Evolutionary conservation across 2,329 filamentous ascomycete species (phyloP).

Genomic region (Colletotrichum sp.): DNA sequence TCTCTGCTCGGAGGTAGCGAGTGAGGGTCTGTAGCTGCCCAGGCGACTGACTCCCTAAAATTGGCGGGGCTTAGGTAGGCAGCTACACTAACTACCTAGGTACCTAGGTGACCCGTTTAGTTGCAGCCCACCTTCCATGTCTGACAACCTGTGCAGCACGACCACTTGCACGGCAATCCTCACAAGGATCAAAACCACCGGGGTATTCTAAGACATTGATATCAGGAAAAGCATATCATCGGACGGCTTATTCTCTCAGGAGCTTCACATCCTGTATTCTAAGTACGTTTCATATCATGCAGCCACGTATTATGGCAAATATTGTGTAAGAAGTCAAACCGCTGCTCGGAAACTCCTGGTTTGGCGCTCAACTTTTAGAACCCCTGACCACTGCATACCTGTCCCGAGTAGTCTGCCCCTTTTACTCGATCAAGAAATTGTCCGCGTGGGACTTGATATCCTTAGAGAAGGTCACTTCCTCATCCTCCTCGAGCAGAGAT

Average conservation of each 20-base stretch:
- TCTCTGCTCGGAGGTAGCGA: no score
- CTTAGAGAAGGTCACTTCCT: slow-evolving; percentile 83
- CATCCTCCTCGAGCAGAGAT: slow-evolving; percentile 73
- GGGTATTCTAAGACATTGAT: not conserved
- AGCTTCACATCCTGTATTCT: not conserved
- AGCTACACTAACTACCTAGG: no score
- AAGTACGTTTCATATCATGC: slow-evolving; percentile 20
- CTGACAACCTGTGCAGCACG: no score
- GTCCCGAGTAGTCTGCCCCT: slow-evolving; percentile 6
- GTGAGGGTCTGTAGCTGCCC: not conserved
- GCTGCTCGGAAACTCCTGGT: slow-evolving; percentile 17
- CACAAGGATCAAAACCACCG: not conserved
- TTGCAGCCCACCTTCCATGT: no score
- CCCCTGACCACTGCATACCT: not conserved
- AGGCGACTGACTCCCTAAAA: no score
- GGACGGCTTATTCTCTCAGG: slow-evolving; percentile 5
- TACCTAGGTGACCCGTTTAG: no score
- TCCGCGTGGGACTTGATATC: slow-evolving; percentile 80
- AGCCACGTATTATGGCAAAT: slow-evolving; percentile 6
- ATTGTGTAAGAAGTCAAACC: slow-evolving; percentile 13
- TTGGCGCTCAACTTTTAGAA: slow-evolving; percentile 9
- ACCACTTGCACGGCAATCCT: not conserved
- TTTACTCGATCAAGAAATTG: slow-evolving; percentile 75
- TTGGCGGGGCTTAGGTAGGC: no score
- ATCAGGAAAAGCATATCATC: not conserved